Base-by-base conservation (phyloP, 2,329 filamentous ascomycete species). In the Scedosporium apiospermum region DNA sequence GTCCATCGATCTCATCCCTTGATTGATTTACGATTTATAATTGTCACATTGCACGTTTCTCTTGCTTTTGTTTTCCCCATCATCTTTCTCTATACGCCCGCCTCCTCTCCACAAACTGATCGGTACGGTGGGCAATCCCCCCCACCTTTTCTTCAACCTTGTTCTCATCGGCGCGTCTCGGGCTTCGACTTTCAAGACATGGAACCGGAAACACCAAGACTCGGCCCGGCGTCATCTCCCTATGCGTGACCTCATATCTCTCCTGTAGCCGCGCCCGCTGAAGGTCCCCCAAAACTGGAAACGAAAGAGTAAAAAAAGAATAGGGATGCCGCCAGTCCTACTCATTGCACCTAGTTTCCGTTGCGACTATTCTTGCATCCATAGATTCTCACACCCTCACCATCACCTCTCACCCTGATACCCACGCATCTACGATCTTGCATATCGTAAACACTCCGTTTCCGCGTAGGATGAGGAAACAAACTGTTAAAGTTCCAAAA, bases 211-310 rank as follows among this genome's bases (percentile, higher is more conserved):
- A 55, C 51, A 55, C 23, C 51, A 55, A 26, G 23, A 23, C 51
- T 55, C 51, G 51, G 51, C 51, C 51, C 51, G 51, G 51, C 51
- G 51, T 55, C 51, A 55, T 55, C 51, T 27, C 51, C 51, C 23
- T 55, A 12, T 53, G 49, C 21, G 18, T 53, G 49, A 53, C 49
- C 42, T 7, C 10, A 53, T 55, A 38, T 38, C 10, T 38, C 34
- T 4, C 34, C 34, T 12, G 4, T 38, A 38, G 34, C 34, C 34
- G 44, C 44, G n/a, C n/a, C 44, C 3, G 16, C 16, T 5, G 44
- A 49, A 49, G 44, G 18, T 49, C 18, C 44, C 9, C 12, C 12
- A 21, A 49, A 49, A 55, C 2, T 6, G 51, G 51, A 55, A 55
- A 55, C 51, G 21, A 49, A 49, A 21, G 44, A 9, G 44, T n/a